phyloP scores from a whole-genome alignment of 2,329 filamentous ascomycete genomes.

The Gyromitra esculenta region DNA sequence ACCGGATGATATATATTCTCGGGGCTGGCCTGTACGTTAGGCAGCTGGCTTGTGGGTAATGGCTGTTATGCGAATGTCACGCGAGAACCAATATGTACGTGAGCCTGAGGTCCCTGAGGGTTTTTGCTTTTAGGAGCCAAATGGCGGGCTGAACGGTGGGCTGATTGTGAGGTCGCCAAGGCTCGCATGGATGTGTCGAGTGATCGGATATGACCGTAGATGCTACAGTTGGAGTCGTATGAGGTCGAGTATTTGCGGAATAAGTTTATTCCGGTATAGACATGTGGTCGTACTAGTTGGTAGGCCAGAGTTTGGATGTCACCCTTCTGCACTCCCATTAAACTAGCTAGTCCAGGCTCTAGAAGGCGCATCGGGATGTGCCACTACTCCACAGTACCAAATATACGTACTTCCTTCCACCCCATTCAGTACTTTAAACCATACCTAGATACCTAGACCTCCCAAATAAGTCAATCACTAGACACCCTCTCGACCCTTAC shows the following conservation, averaged over 20 bases:
- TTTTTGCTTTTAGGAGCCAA: neutral
- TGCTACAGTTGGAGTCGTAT: neutral
- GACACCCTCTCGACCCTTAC: neutral
- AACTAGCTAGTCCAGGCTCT: too few species aligned
- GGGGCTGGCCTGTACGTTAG: neutral
- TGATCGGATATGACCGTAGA: slow-evolving; percentile 26
- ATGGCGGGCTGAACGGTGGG: slow-evolving; percentile 9
- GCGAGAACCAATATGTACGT: neutral
- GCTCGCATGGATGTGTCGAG: slow-evolving; percentile 3
- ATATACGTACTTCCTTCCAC: too few species aligned
- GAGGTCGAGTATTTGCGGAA: neutral
- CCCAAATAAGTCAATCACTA: neutral
- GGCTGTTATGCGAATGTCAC: neutral
- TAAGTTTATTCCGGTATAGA: neutral
- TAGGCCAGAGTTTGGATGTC: neutral
- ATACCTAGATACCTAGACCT: neutral
- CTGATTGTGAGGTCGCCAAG: slow-evolving; percentile 4
- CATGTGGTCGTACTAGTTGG: neutral
- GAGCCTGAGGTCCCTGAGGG: neutral
- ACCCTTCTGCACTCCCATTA: neutral
- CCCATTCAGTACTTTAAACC: too few species aligned
- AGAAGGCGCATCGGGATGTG: too few species aligned
- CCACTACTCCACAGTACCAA: too few species aligned
- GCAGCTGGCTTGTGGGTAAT: neutral
- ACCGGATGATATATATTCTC: neutral